Conservation (phyloP, 495 filamentous ascomycete species). For the Aspergillus hancockii region DNA sequence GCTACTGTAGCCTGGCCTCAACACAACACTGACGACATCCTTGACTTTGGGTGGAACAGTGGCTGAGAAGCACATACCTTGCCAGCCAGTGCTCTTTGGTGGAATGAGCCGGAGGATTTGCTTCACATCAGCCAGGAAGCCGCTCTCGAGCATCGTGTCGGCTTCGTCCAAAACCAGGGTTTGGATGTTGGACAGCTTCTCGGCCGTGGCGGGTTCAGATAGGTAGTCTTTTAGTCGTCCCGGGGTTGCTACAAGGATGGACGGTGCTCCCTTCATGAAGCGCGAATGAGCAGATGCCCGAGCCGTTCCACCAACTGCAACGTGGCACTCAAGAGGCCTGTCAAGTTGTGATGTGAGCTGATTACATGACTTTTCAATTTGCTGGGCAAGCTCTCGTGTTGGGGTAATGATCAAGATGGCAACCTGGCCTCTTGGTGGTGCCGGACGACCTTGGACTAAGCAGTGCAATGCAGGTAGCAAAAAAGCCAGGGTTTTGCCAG, state of each 20-base stretch:
- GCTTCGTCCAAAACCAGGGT: conserved; percentile 69
- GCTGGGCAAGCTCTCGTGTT: conserved; percentile 65
- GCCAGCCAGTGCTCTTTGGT: conserved; percentile 56
- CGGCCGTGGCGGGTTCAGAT: conserved; percentile 40
- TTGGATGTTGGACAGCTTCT: conserved; percentile 50
- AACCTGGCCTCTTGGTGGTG: conserved; percentile 46
- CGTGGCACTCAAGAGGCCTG: conserved; percentile 47
- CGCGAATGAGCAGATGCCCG: conserved; percentile 43
- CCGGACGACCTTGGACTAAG: conserved; percentile 43
- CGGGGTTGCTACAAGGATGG: conserved; percentile 63
- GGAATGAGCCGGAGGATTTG: conserved; percentile 59
- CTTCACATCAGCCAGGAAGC: conserved; percentile 60
- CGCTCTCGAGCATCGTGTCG: conserved; percentile 64
- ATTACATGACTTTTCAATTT: conserved; percentile 63
- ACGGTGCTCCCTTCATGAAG: conserved; percentile 51
- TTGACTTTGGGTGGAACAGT: conserved; percentile 65
- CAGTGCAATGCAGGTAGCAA: conserved; percentile 73
- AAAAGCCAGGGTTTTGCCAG: conserved; percentile 82
- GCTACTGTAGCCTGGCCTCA: conserved; percentile 55
- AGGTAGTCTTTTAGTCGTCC: conserved; percentile 66
- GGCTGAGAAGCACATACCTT: conserved; percentile 73
- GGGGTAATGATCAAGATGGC: conserved; percentile 66
- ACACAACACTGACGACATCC: conserved; percentile 58
- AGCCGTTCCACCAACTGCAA: conserved; percentile 55
- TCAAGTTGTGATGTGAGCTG: conserved; percentile 47